Percentiles rank a stretch among this genome's conserved stretches.
phyloP scores from a whole-genome alignment of 2,329 filamentous ascomycete genomes.

The Aspergillus fumigatus region DNA sequence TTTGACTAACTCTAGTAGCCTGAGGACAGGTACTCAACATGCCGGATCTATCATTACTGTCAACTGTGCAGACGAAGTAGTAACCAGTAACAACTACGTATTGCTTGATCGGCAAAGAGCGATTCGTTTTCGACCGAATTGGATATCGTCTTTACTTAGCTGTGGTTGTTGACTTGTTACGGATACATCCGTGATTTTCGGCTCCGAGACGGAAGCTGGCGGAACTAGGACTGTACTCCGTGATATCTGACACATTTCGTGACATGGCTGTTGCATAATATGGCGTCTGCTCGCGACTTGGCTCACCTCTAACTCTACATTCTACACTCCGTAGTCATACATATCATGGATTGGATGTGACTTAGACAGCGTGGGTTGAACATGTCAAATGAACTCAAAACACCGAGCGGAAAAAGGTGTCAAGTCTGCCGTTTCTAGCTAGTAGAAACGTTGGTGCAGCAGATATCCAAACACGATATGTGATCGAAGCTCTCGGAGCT shows the following conservation, averaged over 20 bases:
- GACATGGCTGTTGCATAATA: neutral
- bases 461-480: too few species aligned
- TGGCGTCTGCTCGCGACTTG: neutral
- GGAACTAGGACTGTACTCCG: neutral
- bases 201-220: neutral
- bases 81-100: neutral
- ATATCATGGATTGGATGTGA: neutral
- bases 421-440: too few species aligned
- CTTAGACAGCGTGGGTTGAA: neutral
- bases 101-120: neutral
- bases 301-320: neutral
- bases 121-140: neutral
- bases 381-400: too few species aligned
- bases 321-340: too few species aligned
- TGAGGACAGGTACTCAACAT: too few species aligned
- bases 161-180: neutral
- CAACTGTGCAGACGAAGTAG: too few species aligned
- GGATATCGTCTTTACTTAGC: neutral
- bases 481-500: neutral
- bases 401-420: too few species aligned
- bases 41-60: too few species aligned
- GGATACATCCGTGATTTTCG: neutral
- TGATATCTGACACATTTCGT: too few species aligned
- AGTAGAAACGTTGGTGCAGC: too few species aligned
- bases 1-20: neutral